phyloP scores from a whole-genome alignment of 2,329 filamentous ascomycete genomes.

The Coniella vitis region DNA sequence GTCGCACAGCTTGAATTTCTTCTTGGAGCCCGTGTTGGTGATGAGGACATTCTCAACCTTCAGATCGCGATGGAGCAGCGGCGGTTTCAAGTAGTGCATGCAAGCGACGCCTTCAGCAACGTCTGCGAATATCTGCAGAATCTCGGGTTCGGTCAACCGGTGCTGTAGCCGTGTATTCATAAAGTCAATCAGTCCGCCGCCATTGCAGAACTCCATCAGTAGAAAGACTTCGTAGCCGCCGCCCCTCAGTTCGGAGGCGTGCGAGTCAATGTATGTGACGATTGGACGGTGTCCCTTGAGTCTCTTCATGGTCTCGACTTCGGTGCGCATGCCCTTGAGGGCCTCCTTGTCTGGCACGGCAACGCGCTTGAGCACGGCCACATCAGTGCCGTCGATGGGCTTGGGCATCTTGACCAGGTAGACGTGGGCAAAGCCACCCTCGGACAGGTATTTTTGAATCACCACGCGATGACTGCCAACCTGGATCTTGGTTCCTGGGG shows the following conservation, averaged over 20 bases:
- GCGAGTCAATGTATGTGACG: constrained; percentile 96
- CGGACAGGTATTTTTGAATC: constrained; percentile 95
- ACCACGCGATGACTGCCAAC: constrained; percentile 87
- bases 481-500: constrained; percentile 92
- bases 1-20: constrained; percentile 92
- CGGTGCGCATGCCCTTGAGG: constrained; percentile 90
- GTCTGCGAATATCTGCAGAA: constrained; percentile 93
- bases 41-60: constrained; percentile 99
- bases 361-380: constrained; percentile 86
- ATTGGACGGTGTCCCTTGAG: constrained; percentile 94
- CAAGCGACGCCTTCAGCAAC: constrained; percentile 93
- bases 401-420: constrained; percentile 86
- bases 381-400: constrained; percentile 68
- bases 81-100: constrained; percentile 97
- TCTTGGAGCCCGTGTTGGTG: constrained; percentile 56
- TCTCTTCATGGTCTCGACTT: constrained; percentile 99
- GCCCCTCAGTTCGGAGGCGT: constrained; percentile 86
- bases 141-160: constrained; percentile 93
- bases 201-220: constrained; percentile 95
- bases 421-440: constrained; percentile 96
- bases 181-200: constrained; percentile 94
- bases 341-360: constrained; percentile 95
- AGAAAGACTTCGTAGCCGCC: constrained; percentile 97
- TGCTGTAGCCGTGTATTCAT: constrained; percentile 99
- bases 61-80: constrained; percentile 84